Base-by-base conservation (phyloP, 768 basidiomycete species). In the Lenzites betulinus region DNA sequence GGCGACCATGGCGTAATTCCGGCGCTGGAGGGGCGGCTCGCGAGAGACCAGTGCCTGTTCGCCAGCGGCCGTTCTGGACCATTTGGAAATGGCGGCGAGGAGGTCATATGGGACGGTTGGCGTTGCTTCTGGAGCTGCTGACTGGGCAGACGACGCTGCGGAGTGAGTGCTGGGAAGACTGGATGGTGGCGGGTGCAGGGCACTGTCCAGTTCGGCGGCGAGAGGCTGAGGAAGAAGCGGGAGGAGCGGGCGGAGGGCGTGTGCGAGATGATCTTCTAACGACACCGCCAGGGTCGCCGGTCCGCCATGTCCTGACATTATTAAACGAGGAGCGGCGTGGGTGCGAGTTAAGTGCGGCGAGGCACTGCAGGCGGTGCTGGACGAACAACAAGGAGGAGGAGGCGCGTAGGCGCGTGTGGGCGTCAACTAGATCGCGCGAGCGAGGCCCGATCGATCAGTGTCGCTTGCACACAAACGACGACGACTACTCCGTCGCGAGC, bases 1-100 rank as follows among this genome's bases (percentile, higher is more conserved):
- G 20, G 90, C 76, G 39, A 92, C 75, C 85, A 91, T 92, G 7
- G 80, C 75, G 70, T 90, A 93, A 15, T 81, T 76, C 22, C 75
- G 74, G 5, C 83, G 75, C 58, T 84, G 73, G 48, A 92, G 75
- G 1, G 77, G 72, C 11, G 78, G 79, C 7, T 75, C 66, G 52
- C 83, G 76, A 50, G 70, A 65, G 13, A 69, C 63, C 22, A 83
- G 70, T 3, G 73, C 67, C 0, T 59, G 58, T 36, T 64, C 69
- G 7, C 85, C 89, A 47, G 74, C 73, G 5, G 75, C 65, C 28
- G 88, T 80, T 44, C 85, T 83, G 16, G 87, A 74, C 92, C 92
- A 93, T 71, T 77, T 77, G 0, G 91, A 90, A 49, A 90, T 76
- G 30, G 78, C 72, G 9, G 74, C 76, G 42, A 93, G 78, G 43